A percentile compares a stretch with the other conserved stretches of the same genome.
phyloP scores from a whole-genome alignment of 139 green algal genomes.

The Haematococcus sp. region DNA sequence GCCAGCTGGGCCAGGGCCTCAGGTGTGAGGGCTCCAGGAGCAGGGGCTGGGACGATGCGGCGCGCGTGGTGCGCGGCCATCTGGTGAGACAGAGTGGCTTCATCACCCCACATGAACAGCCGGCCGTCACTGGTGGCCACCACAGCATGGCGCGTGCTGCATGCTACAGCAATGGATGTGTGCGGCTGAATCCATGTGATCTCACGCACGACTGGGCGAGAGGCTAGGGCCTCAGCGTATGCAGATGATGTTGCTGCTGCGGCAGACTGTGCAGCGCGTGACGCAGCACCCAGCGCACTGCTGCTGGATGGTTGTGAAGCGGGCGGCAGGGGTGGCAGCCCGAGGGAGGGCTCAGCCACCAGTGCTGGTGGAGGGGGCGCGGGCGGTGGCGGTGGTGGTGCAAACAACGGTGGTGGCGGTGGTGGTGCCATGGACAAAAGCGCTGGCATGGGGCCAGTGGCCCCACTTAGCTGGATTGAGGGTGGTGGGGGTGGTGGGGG shows the following conservation, averaged over 20 bases:
- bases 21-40: not conserved
- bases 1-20: no score
- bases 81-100: slow-evolving; percentile 3
- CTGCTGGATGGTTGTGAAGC: not conserved
- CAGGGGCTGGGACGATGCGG: not conserved
- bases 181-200: slow-evolving; percentile 7
- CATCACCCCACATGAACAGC: slow-evolving; percentile 2
- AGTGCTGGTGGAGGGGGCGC: no score
- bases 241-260: no score
- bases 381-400: no score
- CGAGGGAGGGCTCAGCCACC: no score
- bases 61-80: not conserved
- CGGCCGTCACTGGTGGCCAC: not conserved
- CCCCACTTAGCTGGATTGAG: no score
- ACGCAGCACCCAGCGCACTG: no score
- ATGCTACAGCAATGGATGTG: not conserved
- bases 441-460: no score
- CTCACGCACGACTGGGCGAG: not conserved
- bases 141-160: slow-evolving; percentile 5
- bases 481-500: no score
- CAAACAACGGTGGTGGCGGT: no score
- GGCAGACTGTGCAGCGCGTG: no score
- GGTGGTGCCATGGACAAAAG: no score
- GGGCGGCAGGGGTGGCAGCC: not conserved
- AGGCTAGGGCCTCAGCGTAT: not conserved